Evolutionary conservation across 768 basidiomycete species (phyloP), one percentile per base, ranked within the genome.

Genomic region (Mycena maculata): DNA sequence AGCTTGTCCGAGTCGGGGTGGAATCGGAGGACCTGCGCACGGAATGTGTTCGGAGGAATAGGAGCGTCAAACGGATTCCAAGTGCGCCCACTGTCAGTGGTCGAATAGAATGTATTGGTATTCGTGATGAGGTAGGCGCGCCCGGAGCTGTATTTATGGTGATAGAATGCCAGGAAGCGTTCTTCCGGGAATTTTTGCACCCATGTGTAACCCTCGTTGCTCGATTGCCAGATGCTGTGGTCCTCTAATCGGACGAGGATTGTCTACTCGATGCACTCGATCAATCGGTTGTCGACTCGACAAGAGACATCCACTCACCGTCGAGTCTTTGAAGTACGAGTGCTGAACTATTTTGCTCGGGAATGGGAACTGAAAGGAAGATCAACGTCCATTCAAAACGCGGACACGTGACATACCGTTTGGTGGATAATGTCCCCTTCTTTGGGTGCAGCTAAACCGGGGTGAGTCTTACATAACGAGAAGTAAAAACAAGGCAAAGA

Each of bases 191-290:
- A 80, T 16, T 90, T 84, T 65, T 88, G 90, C 45, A 85, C 84
- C 96, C 97, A 99, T 0, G 90, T 90, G 78, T 94, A 95, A 1
- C 97, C 98, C 78, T 99, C 96, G 75, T 96, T 98, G 72, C 88
- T 89, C 1, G 95, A 98, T 81, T 98, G 96, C 95, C 95, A 99
- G 59, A 99, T 84, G 0, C 87, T 85, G 67, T 88, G 78, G 73
- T 99, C 95, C 1, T 77, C 76, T 4, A 98, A 85, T 8, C 93
- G 90, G 42, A 94, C 89, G 33, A 99, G 87, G 60, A 99, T 86
- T 0, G 95, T 96, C 87, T 94, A 72, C 0, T 67, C 60, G 44
- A 48, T 27, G 25, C 41, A 13, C 1, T 4, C 9, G 9, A 42
- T 60, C 12, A 56, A 33, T 50, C n/a, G 68, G 45, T 74, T 41